Evolutionary conservation across 176 grass and related monocot species (phyloP).

Genomic region (Juncus inflexus): DNA sequence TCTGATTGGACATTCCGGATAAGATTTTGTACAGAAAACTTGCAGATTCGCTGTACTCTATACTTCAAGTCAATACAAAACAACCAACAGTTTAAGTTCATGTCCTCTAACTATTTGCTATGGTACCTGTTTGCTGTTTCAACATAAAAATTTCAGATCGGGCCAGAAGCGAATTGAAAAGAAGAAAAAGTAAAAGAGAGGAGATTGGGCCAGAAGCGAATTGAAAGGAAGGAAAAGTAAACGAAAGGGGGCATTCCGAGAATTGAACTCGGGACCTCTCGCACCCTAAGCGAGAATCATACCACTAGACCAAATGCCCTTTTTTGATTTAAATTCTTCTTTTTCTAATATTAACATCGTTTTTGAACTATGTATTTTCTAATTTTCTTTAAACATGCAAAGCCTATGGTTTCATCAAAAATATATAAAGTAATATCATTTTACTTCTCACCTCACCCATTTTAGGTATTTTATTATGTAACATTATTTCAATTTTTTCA

Average conservation of each 20-base stretch:
- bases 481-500: no score
- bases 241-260: background rate
- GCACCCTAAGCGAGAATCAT: constrained; percentile 99
- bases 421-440: no score
- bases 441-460: no score
- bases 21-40: background rate
- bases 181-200: background rate
- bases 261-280: constrained; percentile 86
- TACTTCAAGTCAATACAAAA: no score
- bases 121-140: background rate
- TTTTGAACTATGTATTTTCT: no score
- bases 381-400: no score
- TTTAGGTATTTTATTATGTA: no score
- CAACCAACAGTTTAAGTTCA: background rate
- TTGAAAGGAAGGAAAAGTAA: background rate
- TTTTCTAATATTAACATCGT: no score
- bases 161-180: background rate
- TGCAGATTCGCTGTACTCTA: background rate
- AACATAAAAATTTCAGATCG: background rate
- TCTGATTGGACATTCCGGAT: background rate
- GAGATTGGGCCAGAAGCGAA: background rate
- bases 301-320: constrained; percentile 96
- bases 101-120: background rate
- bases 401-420: no score
- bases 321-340: no score